phyloP scores from a whole-genome alignment of 176 grass and related monocot species.

The Microstegium vimineum region DNA sequence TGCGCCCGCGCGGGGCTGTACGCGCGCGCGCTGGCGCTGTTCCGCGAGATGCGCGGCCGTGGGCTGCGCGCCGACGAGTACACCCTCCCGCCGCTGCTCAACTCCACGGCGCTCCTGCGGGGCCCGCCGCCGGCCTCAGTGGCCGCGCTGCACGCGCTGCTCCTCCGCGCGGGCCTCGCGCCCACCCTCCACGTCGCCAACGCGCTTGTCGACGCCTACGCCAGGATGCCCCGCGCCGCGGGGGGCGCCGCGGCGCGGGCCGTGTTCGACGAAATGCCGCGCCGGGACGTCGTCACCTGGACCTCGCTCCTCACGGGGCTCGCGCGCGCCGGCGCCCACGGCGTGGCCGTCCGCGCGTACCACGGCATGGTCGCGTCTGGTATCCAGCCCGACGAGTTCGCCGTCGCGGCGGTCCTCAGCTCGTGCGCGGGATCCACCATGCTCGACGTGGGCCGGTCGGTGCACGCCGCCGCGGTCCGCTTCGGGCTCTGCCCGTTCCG shows the following conservation, averaged over 20 bases:
- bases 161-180: constrained; percentile 47
- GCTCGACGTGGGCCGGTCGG: constrained; percentile 37
- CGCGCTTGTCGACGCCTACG: constrained; percentile 61
- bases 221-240: constrained; percentile 34
- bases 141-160: constrained; percentile 28
- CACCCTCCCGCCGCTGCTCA: constrained; percentile 58
- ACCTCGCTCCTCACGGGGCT: constrained; percentile 59
- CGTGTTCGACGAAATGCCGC: constrained; percentile 57
- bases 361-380: constrained; percentile 28
- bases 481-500: constrained; percentile 32
- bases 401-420: constrained; percentile 36
- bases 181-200: constrained; percentile 54
- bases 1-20: constrained; percentile 42
- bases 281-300: constrained; percentile 59
- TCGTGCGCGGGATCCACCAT: constrained; percentile 36
- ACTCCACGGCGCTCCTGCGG: constrained; percentile 40
- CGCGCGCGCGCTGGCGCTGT: constrained; percentile 29
- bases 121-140: background rate
- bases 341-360: constrained; percentile 27
- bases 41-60: constrained; percentile 47
- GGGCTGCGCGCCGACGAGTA: constrained; percentile 59
- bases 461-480: constrained; percentile 31
- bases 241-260: background rate
- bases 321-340: constrained; percentile 40
- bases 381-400: constrained; percentile 44